Conservation (phyloP, 2,329 filamentous ascomycete genomes). For the Colletotrichum nymphaeae region DNA sequence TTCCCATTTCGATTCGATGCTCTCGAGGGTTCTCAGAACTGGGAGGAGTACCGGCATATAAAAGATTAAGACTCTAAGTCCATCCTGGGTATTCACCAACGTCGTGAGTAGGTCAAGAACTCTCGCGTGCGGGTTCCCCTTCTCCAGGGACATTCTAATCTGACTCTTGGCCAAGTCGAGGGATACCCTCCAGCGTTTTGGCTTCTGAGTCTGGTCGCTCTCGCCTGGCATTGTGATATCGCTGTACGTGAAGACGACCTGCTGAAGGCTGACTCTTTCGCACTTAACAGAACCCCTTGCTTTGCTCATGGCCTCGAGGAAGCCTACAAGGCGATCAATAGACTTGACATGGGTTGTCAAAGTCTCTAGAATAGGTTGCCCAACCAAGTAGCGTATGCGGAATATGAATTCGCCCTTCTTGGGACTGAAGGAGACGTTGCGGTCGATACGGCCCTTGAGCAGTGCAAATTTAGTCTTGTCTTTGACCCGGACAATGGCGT, state of each 20-base stretch:
- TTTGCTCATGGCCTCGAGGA: slow-evolving; percentile 73
- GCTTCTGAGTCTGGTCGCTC: slow-evolving; percentile 19
- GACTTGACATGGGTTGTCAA: slow-evolving; percentile 71
- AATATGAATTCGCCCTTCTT: slow-evolving; percentile 72
- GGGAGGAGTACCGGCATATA: slow-evolving; percentile 72
- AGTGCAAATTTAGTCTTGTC: slow-evolving; percentile 65
- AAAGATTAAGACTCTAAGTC: slow-evolving; percentile 63
- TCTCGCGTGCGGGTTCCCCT: slow-evolving; percentile 75
- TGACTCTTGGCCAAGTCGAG: slow-evolving; percentile 66
- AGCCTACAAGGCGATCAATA: slow-evolving; percentile 77
- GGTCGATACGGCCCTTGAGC: slow-evolving; percentile 67
- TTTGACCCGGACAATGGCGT: slow-evolving; percentile 66
- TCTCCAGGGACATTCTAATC: slow-evolving; percentile 70
- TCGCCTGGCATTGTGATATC: slow-evolving; percentile 41
- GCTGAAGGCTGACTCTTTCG: slow-evolving; percentile 69
- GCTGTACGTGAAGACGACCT: slow-evolving; percentile 77
- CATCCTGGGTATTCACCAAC: slow-evolving; percentile 66
- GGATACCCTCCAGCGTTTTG: slow-evolving; percentile 61
- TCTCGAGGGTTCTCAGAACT: slow-evolving; percentile 70
- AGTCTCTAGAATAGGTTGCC: slow-evolving; percentile 67
- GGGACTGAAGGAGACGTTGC: slow-evolving; percentile 71
- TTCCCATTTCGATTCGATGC: slow-evolving; percentile 68
- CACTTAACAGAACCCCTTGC: slow-evolving; percentile 66
- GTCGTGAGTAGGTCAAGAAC: slow-evolving; percentile 68
- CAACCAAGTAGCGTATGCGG: slow-evolving; percentile 68